A percentile compares a stretch with the other conserved stretches of the same genome.
phyloP scores from a whole-genome alignment of 805 yeast species.

The Spathaspora gorwiae region DNA sequence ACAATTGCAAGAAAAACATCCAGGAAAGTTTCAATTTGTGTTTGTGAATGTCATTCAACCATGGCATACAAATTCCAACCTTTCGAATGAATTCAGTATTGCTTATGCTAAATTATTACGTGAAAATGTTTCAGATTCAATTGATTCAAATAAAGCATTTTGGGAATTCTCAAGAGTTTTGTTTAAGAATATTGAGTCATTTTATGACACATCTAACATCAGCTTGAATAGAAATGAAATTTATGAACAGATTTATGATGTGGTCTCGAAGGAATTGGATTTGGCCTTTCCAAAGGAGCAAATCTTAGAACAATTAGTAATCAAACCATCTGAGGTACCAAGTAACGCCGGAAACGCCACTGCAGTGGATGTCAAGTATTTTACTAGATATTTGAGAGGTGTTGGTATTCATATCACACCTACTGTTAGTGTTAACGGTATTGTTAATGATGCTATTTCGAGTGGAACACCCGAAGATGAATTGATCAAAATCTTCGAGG shows the following conservation, averaged over 20 bases:
- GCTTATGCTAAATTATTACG: conserved; percentile 66
- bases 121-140: conserved; percentile 12
- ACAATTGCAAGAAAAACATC: conserved; percentile 37
- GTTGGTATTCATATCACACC: conserved; percentile 85
- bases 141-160: conserved; percentile 21
- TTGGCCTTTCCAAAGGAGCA: conserved; percentile 28
- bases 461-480: conserved; percentile 50
- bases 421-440: conserved; percentile 68
- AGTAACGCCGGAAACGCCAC: conserved; percentile 56
- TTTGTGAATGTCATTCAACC: conserved; percentile 80
- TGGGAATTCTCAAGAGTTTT: conserved; percentile 52
- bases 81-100: conserved; percentile 66
- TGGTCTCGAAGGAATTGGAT: conserved; percentile 23
- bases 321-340: conserved; percentile 27
- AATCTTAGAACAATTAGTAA: conserved; percentile 34
- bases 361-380: conserved; percentile 64
- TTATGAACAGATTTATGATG: conserved; percentile 47
- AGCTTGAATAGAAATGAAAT: conserved; percentile 53
- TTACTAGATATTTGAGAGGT: conserved; percentile 68
- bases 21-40: conserved; percentile 53
- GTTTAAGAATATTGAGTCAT: conserved; percentile 50
- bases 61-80: conserved; percentile 77
- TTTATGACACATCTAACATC: conserved; percentile 58
- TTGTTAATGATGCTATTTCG: conserved; percentile 51
- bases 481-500: conserved; percentile 36